A percentile compares a stretch with the other conserved stretches of the same genome.
Evolutionary conservation across 768 basidiomycete genomes (phyloP).

Genomic region (Suillus subaureus): DNA sequence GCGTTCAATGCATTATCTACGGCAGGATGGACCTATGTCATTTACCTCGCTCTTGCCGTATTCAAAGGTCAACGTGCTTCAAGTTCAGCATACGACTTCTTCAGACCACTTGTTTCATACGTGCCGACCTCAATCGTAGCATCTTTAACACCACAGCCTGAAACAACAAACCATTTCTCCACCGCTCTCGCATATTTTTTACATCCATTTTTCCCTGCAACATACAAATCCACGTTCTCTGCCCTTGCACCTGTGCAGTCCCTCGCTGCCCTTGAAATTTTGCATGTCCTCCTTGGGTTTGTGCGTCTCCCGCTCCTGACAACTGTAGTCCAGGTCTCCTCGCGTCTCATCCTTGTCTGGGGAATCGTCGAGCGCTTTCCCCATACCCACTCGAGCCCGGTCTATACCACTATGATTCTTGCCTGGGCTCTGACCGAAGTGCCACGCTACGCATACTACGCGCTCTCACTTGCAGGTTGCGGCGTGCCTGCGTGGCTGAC

Average conservation of each 20-base stretch:
- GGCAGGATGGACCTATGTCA: slow-evolving; percentile 74
- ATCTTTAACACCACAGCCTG: slow-evolving; percentile 16
- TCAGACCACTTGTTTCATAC: slow-evolving; percentile 38
- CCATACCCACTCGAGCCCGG: slow-evolving; percentile 64
- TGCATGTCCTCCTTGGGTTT: slow-evolving; percentile 78
- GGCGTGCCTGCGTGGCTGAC: slow-evolving; percentile 57
- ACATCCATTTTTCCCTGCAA: slow-evolving; percentile 44
- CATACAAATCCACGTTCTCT: slow-evolving; percentile 57
- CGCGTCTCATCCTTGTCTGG: slow-evolving; percentile 85
- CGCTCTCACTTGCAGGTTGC: slow-evolving; percentile 59
- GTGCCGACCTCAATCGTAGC: slow-evolving; percentile 15
- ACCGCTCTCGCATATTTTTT: slow-evolving; percentile 37
- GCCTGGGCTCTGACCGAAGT: slow-evolving; percentile 94
- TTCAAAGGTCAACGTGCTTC: slow-evolving; percentile 23
- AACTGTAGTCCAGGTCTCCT: slow-evolving; percentile 78
- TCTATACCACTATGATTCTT: slow-evolving; percentile 89
- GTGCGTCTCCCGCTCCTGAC: slow-evolving; percentile 79
- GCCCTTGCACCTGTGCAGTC: slow-evolving; percentile 77
- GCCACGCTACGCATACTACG: slow-evolving; percentile 90
- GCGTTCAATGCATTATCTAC: slow-evolving; percentile 79
- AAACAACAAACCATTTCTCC: slow-evolving; percentile 37
- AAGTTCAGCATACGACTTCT: slow-evolving; percentile 33
- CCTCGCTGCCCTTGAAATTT: slow-evolving; percentile 79
- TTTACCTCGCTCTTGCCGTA: slow-evolving; percentile 54
- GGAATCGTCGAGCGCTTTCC: slow-evolving; percentile 50